These are phyloP conservation scores for Lactifluus pinguis DNA, from an alignment of 768 basidiomycete genomes.

Conservation along the genomic window DNA sequence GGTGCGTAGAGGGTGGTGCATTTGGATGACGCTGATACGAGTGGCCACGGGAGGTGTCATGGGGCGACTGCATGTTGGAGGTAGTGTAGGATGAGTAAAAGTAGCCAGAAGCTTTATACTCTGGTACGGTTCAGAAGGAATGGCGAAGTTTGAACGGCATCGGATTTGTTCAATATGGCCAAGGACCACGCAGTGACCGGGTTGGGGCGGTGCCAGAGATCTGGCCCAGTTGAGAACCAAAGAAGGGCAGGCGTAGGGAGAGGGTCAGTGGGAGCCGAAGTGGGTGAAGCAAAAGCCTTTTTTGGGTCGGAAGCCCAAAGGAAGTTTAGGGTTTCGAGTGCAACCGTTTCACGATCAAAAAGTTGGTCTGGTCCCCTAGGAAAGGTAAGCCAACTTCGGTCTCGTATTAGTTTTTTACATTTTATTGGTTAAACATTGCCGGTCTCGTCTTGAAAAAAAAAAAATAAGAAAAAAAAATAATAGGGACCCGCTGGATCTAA, in stretches of 20 bases:
- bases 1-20: constrained; percentile 1
- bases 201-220: constrained; percentile 6
- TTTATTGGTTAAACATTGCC: neutral
- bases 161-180: constrained; percentile 15
- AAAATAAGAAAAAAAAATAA: constrained; percentile 1
- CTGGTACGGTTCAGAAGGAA: constrained; percentile 1
- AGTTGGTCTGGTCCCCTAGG: neutral
- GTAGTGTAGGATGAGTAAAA: constrained; percentile 1
- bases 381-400: constrained; percentile 13
- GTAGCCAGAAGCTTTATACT: constrained; percentile 11
- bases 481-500: constrained; percentile 6
- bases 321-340: constrained; percentile 14
- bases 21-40: constrained; percentile 10
- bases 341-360: constrained; percentile 8
- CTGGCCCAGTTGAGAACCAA: constrained; percentile 6
- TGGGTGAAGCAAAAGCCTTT: constrained; percentile 7
- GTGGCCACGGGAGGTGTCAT: constrained; percentile 9
- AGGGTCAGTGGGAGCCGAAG: constrained; percentile 7
- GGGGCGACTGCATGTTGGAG: constrained; percentile 14
- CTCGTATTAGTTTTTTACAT: no score
- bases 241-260: constrained; percentile 5
- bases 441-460: neutral
- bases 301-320: constrained; percentile 12
- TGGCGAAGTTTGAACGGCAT: constrained; percentile 14
- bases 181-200: constrained; percentile 12